Evolutionary conservation across 306 rosid genomes (phyloP).

Genomic region (Prunus padus): DNA sequence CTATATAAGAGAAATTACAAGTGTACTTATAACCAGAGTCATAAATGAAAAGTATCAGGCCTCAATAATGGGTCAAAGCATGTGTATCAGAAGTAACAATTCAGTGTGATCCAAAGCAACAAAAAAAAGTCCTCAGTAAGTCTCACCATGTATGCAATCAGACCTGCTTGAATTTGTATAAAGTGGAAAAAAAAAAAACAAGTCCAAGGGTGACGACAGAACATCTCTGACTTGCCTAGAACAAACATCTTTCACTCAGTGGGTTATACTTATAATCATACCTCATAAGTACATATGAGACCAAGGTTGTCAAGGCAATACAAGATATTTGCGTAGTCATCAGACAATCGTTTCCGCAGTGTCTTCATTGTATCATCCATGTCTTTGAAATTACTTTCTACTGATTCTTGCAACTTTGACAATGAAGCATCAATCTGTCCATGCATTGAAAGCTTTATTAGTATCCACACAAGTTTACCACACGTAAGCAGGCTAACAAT

Average conservation of each 20-base stretch:
- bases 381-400: conserved; percentile 40
- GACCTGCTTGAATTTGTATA: conserved; percentile 6
- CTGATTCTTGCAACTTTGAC: conserved; percentile 45
- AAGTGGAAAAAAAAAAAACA: conserved; percentile 2
- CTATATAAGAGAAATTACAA: background rate
- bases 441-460: conserved; percentile 30
- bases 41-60: background rate
- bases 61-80: background rate
- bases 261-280: conserved; percentile 30
- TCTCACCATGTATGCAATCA: conserved; percentile 5
- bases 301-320: conserved; percentile 90
- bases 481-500: conserved; percentile 2
- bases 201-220: background rate
- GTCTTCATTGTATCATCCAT: conserved; percentile 47
- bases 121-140: background rate
- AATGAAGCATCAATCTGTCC: conserved; percentile 55
- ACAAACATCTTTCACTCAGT: conserved; percentile 1
- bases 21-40: background rate
- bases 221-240: background rate
- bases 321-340: conserved; percentile 52
- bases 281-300: conserved; percentile 84
- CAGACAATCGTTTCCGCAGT: conserved; percentile 52
- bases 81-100: background rate
- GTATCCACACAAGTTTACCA: conserved; percentile 16
- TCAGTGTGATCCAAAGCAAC: background rate